These are phyloP conservation scores for Neopestalotiopsis sp. DNA, from an alignment of 2,329 filamentous ascomycete species.

Conservation along the genomic window DNA sequence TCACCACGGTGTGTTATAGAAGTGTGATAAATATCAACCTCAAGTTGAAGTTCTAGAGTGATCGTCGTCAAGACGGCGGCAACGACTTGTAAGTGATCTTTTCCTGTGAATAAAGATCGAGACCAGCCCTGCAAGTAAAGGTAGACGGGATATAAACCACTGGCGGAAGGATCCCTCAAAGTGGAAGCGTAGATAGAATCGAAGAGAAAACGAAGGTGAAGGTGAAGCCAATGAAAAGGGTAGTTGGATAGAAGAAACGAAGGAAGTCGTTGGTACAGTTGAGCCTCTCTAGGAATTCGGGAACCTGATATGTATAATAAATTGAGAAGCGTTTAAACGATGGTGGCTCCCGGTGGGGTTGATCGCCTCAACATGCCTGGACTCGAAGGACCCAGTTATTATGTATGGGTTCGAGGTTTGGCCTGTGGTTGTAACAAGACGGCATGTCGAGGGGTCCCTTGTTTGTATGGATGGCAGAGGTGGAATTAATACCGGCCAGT, in stretches of 20 bases:
- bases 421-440: slow-evolving; percentile 46
- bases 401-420: slow-evolving; percentile 48
- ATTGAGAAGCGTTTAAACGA: slow-evolving; percentile 42
- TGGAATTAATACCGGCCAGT: slow-evolving; percentile 54
- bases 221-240: slow-evolving; percentile 23
- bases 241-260: slow-evolving; percentile 24
- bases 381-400: slow-evolving; percentile 47
- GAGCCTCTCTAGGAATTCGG: slow-evolving; percentile 29
- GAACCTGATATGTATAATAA: slow-evolving; percentile 41
- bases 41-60: slow-evolving; percentile 5
- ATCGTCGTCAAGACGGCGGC: slow-evolving; percentile 10
- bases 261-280: slow-evolving; percentile 29
- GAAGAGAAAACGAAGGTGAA: slow-evolving; percentile 22
- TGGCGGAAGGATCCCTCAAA: slow-evolving; percentile 9
- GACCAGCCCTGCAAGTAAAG: slow-evolving; percentile 20
- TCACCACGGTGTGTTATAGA: neutral
- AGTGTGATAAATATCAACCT: neutral
- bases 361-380: slow-evolving; percentile 44
- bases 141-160: slow-evolving; percentile 18
- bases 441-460: slow-evolving; percentile 43
- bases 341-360: slow-evolving; percentile 43
- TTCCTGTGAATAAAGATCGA: slow-evolving; percentile 11
- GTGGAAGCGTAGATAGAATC: slow-evolving; percentile 24
- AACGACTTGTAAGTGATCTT: neutral
- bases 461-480: slow-evolving; percentile 49